Conservation (phyloP, 352 stramenopile species). For the Achlya hypogyna region DNA sequence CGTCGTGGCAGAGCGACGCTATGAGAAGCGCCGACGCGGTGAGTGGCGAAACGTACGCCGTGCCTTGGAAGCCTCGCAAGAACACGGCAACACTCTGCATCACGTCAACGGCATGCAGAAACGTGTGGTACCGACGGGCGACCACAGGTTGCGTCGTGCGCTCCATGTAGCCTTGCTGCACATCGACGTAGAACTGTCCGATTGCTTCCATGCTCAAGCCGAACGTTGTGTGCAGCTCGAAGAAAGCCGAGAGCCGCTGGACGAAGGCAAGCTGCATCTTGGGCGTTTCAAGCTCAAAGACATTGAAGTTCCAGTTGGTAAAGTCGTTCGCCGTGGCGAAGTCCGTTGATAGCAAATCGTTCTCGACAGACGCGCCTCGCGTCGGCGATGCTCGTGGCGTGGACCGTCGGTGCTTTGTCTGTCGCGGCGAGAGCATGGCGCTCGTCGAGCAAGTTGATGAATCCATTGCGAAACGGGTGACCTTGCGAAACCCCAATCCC, state of each 20-base stretch:
- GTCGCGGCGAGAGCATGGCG: not conserved
- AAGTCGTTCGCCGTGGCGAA: not conserved
- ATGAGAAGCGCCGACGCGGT: conserved; percentile 4
- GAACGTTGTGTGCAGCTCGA: conserved; percentile 1
- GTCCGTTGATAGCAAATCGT: not conserved
- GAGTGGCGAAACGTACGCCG: not conserved
- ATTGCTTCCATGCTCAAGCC: not conserved
- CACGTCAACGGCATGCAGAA: conserved; percentile 15
- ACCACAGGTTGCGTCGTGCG: not conserved
- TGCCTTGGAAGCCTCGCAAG: conserved; percentile 1
- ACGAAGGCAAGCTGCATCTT: conserved; percentile 3
- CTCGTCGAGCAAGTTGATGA: not conserved
- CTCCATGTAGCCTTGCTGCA: conserved; percentile 5
- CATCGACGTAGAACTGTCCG: not conserved
- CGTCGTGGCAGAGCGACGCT: conserved; percentile 12
- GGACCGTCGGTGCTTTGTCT: not conserved
- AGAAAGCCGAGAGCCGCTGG: not conserved
- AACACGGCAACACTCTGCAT: conserved; percentile 16
- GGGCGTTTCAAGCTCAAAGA: conserved; percentile 7
- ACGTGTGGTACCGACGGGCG: conserved; percentile 6
- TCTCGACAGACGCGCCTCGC: not conserved
- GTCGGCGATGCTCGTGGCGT: not conserved
- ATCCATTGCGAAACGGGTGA: no score
- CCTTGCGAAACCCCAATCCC: no score
- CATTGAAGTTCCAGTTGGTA: conserved; percentile 12